Conservation (phyloP, 306 rosid genomes). For the Corylus avellana region DNA sequence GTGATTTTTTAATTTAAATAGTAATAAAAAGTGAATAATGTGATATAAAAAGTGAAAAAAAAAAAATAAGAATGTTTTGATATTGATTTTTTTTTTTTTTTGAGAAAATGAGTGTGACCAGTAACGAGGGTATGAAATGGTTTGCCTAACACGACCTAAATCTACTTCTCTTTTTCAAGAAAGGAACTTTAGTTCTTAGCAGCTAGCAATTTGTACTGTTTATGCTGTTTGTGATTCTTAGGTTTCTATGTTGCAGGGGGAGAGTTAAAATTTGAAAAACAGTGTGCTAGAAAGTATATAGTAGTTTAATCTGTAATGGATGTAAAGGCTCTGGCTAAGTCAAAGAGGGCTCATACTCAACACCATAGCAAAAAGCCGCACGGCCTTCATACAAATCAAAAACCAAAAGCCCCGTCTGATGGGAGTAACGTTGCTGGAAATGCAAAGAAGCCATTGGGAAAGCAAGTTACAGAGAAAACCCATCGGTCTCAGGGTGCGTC, state of each 20-base stretch:
- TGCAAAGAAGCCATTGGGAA: conserved; percentile 39
- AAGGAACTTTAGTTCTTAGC: neutral
- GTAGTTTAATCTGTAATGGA: conserved; percentile 48
- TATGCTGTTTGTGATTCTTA: conserved; percentile 9
- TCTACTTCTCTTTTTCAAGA: neutral
- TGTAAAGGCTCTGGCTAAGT: conserved; percentile 75
- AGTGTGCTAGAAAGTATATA: neutral
- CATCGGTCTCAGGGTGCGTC: conserved; percentile 32
- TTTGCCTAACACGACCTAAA: neutral
- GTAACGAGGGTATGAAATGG: too few relatives aligned
- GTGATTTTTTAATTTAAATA: too few relatives aligned
- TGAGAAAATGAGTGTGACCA: too few relatives aligned
- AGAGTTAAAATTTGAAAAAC: neutral
- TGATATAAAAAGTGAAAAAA: too few relatives aligned
- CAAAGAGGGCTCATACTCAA: conserved; percentile 81
- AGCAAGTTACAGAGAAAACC: conserved; percentile 44
- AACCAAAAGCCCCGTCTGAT: conserved; percentile 42
- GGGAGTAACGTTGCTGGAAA: conserved; percentile 27
- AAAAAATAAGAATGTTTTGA: too few relatives aligned
- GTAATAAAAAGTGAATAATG: too few relatives aligned
- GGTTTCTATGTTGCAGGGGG: neutral
- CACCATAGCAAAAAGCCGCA: conserved; percentile 58
- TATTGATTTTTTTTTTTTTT: too few relatives aligned
- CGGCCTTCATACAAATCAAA: conserved; percentile 37
- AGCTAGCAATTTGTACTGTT: neutral